Percentiles rank a stretch among this genome's conserved stretches.
phyloP scores from a whole-genome alignment of 1,284 basidiomycete species.

The Ceratobasidium sp. region DNA sequence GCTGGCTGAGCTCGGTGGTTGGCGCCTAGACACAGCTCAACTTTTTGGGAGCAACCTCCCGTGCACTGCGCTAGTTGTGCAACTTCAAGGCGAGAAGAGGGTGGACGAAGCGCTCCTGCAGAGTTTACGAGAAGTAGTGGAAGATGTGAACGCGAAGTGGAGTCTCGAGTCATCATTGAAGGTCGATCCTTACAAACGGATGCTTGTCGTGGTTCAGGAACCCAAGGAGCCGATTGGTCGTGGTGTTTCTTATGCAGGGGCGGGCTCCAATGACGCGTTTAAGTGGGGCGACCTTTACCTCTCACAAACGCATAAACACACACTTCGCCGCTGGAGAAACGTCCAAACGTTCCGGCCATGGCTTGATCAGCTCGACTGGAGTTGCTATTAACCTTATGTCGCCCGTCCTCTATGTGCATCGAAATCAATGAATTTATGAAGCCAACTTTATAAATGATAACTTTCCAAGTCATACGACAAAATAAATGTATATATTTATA shows the following conservation, averaged over 20 bases:
- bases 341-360: background rate
- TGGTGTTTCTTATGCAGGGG: too few species aligned
- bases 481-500: too few species aligned
- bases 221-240: too few species aligned
- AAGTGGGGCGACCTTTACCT: background rate
- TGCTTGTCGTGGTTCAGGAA: background rate
- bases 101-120: background rate
- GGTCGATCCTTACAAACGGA: constrained; percentile 6
- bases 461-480: too few species aligned
- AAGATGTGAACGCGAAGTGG: background rate
- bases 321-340: background rate
- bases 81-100: background rate
- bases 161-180: background rate
- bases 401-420: too few species aligned
- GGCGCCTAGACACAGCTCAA: background rate
- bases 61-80: background rate
- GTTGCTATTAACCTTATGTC: too few species aligned
- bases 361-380: background rate
- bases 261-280: background rate
- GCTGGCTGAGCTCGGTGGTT: background rate
- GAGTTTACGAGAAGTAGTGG: background rate
- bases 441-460: too few species aligned
- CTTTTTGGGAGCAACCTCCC: constrained; percentile 6
- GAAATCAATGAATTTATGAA: too few species aligned
- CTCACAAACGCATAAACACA: background rate